Evolutionary conservation across 1,284 basidiomycete genomes (phyloP), one percentile per base, ranked within the genome.

Genomic region (Jaminaea rosea): DNA sequence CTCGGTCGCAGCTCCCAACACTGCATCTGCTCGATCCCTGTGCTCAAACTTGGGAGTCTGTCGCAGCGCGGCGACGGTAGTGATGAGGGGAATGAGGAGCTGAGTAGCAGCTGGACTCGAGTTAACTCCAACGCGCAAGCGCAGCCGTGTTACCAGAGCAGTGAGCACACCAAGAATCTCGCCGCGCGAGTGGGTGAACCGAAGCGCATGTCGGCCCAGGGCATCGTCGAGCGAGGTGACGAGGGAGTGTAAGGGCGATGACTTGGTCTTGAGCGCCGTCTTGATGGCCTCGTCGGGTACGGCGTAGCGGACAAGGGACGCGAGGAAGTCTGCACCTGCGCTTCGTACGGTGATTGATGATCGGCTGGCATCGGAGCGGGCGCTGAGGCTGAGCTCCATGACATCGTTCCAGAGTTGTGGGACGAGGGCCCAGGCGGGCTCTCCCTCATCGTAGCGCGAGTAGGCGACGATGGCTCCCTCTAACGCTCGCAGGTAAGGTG

Each of bases 11-110:
- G 82, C 82, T 4, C 85, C 83, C 32, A 98, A 77, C 1, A 86
- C 83, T 4, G 78, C 78, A 74, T 99, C 94, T 23, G 85, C 90
- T 44, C 82, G 82, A 72, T 92, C 89, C 74, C 90, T 92, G 75
- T 86, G 81, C 75, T 96, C 91, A 67, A 98, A 98, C 4, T 80
- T 82, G 74, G 85, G 87, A 65, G 86, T 80, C 29, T 81, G 78
- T 37, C 93, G 79, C 54, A 94, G 76, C 37, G 85, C 83, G 1
- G 84, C 88, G 26, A 94, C 78, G 52, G 83, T 82, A 57, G 80
- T 76, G 46, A 97, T 80, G n/a, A 90, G 74, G 28, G 84, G 83
- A 42, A 86, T 73, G 21, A 93, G 77, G 7, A 96, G 79, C 41
- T 77, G 73, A 65, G 88, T 83, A 2, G 88, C 86, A 9, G 66